phyloP scores from a whole-genome alignment of 1,284 basidiomycete genomes.

The Ceratobasidium sp. region DNA sequence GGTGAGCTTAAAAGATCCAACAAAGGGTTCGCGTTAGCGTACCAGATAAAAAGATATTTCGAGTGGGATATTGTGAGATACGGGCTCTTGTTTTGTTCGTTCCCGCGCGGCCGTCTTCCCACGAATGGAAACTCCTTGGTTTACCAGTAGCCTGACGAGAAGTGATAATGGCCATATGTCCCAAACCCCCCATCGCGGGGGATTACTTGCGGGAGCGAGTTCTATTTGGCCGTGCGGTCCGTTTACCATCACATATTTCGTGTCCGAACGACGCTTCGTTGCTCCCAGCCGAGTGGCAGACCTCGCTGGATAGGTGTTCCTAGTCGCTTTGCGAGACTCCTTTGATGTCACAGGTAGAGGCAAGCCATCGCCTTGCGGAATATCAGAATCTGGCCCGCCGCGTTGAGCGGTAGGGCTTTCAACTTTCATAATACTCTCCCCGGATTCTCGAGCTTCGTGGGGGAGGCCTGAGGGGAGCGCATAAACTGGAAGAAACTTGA shows the following conservation, averaged over 20 bases:
- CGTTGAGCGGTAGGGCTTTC: constrained; percentile 55
- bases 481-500: constrained; percentile 71
- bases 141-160: constrained; percentile 59
- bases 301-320: constrained; percentile 65
- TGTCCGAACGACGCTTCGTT: not conserved
- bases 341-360: not conserved
- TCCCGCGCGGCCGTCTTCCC: constrained; percentile 70
- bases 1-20: not conserved
- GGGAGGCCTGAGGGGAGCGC: constrained; percentile 64
- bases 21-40: constrained; percentile 49
- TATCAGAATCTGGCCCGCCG: constrained; percentile 59
- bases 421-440: not conserved
- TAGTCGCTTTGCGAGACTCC: constrained; percentile 56
- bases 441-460: not conserved
- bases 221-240: constrained; percentile 34
- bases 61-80: constrained; percentile 77
- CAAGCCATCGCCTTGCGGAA: constrained; percentile 47
- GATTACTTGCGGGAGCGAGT: constrained; percentile 69
- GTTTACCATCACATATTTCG: not conserved
- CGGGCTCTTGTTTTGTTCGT: constrained; percentile 64
- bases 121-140: constrained; percentile 64
- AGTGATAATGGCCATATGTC: constrained; percentile 80
- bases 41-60: constrained; percentile 82
- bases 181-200: constrained; percentile 73
- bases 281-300: not conserved